Evolutionary conservation across 371 early-diverging fungal species (phyloP).

Genomic region (Rhizopus microsporus): DNA sequence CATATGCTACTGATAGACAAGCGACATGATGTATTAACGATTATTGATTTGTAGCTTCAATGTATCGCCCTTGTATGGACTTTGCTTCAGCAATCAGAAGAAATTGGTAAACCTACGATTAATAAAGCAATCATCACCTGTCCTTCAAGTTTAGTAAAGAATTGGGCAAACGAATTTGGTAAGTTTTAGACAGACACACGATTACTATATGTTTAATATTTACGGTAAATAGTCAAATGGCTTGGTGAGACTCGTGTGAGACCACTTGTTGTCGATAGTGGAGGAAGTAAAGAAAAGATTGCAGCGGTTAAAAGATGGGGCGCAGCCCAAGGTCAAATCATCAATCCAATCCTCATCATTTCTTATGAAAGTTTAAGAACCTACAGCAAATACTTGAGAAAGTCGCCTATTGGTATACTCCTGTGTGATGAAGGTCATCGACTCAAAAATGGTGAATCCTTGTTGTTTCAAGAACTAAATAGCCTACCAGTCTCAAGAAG

Average conservation of each 20-base stretch:
- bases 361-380: slow-evolving; percentile 93
- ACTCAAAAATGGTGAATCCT: slow-evolving; percentile 90
- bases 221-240: slow-evolving; percentile 75
- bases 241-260: slow-evolving; percentile 80
- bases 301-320: slow-evolving; percentile 79
- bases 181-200: slow-evolving; percentile 3
- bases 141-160: slow-evolving; percentile 81
- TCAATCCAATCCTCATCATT: slow-evolving; percentile 89
- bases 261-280: slow-evolving; percentile 84
- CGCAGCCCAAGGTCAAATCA: slow-evolving; percentile 79
- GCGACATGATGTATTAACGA: not conserved
- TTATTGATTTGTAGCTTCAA: slow-evolving; percentile 56
- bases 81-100: slow-evolving; percentile 85
- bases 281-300: slow-evolving; percentile 86
- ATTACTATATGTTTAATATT: not conserved
- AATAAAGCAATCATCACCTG: slow-evolving; percentile 89
- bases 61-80: slow-evolving; percentile 96
- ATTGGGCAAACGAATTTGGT: slow-evolving; percentile 87
- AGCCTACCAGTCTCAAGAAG: slow-evolving; percentile 81
- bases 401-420: slow-evolving; percentile 88
- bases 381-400: slow-evolving; percentile 71
- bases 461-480: slow-evolving; percentile 87
- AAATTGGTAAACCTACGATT: slow-evolving; percentile 85
- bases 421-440: slow-evolving; percentile 98
- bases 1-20: slow-evolving; percentile 25